These are phyloP conservation scores for Populus euphratica DNA, from an alignment of 345 rosid genomes.

Conservation along the genomic window DNA sequence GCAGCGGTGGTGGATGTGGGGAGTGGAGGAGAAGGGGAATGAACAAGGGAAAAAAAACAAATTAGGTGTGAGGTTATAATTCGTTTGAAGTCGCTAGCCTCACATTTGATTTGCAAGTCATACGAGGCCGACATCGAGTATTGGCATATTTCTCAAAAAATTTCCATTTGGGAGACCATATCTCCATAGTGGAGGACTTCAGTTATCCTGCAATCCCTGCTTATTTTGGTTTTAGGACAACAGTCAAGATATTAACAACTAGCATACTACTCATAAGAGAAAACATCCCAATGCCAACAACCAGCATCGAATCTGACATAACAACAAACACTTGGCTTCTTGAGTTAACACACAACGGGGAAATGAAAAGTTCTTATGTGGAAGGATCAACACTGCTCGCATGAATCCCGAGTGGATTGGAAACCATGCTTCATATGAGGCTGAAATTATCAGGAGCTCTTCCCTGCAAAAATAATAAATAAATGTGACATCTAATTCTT, in stretches of 20 bases:
- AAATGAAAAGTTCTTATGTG: neutral
- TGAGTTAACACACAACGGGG: neutral
- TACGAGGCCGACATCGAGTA: no score
- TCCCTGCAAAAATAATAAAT: conserved; percentile 5
- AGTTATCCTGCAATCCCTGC: neutral
- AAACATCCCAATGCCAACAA: neutral
- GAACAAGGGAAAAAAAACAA: no score
- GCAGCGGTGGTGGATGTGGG: no score
- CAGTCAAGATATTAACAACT: neutral
- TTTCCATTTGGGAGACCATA: neutral
- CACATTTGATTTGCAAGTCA: no score
- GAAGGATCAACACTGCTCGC: neutral
- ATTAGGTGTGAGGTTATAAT: no score
- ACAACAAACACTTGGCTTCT: neutral
- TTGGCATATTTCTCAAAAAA: neutral
- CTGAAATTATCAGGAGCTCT: neutral
- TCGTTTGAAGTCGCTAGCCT: no score
- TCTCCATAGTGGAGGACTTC: neutral
- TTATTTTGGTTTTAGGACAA: neutral
- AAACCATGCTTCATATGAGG: neutral
- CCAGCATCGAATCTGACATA: neutral
- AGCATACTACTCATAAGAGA: neutral
- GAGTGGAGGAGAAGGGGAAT: no score
- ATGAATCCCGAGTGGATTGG: neutral
- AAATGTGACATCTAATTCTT: neutral